These are phyloP conservation scores for Wilcoxina mikolae DNA, from an alignment of 495 filamentous ascomycete genomes.

Conservation along the genomic window DNA sequence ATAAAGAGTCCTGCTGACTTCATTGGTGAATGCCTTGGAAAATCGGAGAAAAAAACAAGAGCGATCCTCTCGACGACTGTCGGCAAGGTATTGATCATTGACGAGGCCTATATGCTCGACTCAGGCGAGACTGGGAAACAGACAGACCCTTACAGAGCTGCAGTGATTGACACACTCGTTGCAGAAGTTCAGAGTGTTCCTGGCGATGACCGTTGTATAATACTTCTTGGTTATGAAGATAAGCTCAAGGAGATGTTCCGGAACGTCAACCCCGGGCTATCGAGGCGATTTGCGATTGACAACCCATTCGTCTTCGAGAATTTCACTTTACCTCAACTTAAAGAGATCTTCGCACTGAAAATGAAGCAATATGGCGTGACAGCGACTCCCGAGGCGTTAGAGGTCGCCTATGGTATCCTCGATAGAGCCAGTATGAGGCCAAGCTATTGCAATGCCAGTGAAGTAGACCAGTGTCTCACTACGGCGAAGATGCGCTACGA, in stretches of 20 bases:
- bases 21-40: constrained; percentile 46
- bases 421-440: constrained; percentile 39
- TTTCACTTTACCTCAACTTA: constrained; percentile 28
- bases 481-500: constrained; percentile 46
- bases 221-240: constrained; percentile 65
- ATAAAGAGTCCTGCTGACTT: constrained; percentile 63
- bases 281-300: constrained; percentile 50
- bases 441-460: constrained; percentile 48
- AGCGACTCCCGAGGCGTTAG: constrained; percentile 32
- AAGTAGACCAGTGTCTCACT: constrained; percentile 51
- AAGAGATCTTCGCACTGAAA: constrained; percentile 33
- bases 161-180: constrained; percentile 65
- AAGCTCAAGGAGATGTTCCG: constrained; percentile 66
- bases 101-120: constrained; percentile 52
- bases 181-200: constrained; percentile 65
- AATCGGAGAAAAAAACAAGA: constrained; percentile 58
- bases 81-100: constrained; percentile 64
- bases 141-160: constrained; percentile 45
- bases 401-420: constrained; percentile 38
- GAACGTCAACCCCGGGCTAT: constrained; percentile 62
- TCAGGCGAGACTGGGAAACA: constrained; percentile 9
- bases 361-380: constrained; percentile 36
- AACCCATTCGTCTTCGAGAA: constrained; percentile 42
- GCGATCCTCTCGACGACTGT: constrained; percentile 48
- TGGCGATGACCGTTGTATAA: constrained; percentile 65